A percentile compares a stretch with the other conserved stretches of the same genome.
phyloP scores from a whole-genome alignment of 164 flowering plant species.

The Paratinospora sagittata region DNA sequence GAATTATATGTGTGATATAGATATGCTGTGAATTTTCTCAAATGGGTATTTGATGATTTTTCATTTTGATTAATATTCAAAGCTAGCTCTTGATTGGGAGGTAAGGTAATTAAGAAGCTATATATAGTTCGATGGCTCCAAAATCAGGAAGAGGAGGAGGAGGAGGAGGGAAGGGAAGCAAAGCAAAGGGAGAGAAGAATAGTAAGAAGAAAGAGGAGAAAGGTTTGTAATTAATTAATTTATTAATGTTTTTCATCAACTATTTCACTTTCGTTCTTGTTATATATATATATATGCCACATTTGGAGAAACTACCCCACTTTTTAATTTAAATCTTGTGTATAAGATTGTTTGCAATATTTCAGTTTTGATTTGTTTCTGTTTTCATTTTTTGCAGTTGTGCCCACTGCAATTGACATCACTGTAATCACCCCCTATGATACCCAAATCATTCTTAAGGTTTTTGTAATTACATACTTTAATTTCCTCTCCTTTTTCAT shows the following conservation, averaged over 20 bases:
- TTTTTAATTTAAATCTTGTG: too few species aligned
- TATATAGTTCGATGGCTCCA: slow-evolving; percentile 53
- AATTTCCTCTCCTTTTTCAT: background rate
- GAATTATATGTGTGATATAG: background rate
- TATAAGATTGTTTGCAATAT: too few species aligned
- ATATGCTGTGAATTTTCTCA: background rate
- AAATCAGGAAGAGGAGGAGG: slow-evolving; percentile 49
- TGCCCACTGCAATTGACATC: slow-evolving; percentile 73
- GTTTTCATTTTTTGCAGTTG: slow-evolving; percentile 33
- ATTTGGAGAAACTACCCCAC: background rate
- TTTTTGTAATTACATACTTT: slow-evolving; percentile 13
- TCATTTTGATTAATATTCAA: too few species aligned
- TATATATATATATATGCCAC: background rate
- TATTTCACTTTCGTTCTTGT: background rate
- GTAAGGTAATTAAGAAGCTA: background rate
- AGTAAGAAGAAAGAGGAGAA: slow-evolving; percentile 67
- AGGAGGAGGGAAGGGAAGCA: slow-evolving; percentile 40
- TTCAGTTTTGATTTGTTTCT: slow-evolving; percentile 4
- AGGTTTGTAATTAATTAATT: slow-evolving; percentile 32
- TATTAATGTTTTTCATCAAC: slow-evolving; percentile 1
- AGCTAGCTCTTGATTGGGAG: too few species aligned
- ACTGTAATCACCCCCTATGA: slow-evolving; percentile 79
- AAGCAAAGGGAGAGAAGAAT: slow-evolving; percentile 60
- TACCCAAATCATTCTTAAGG: slow-evolving; percentile 72
- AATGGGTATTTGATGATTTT: slow-evolving; percentile 8